Evolutionary conservation across 805 yeast species (phyloP).

Genomic region (Nakazawaea wickerhamii): DNA sequence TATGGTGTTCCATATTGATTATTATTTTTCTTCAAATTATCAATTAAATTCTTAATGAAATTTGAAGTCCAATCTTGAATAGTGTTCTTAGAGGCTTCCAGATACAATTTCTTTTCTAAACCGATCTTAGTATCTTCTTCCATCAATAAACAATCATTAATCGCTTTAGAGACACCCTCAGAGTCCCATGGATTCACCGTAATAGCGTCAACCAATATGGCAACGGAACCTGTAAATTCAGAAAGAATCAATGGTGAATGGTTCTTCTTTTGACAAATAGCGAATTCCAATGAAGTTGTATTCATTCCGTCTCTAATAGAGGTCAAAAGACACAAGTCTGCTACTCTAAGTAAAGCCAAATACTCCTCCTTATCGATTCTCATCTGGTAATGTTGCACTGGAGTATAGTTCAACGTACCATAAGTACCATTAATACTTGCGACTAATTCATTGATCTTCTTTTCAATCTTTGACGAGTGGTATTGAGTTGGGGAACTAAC

Average conservation of each 20-base stretch:
- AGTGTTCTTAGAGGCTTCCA: constrained; percentile 62
- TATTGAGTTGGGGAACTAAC: constrained; percentile 77
- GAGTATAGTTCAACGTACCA: constrained; percentile 78
- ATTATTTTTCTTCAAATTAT: constrained; percentile 32
- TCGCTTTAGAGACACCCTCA: constrained; percentile 83
- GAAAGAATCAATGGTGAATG: constrained; percentile 77
- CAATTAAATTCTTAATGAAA: constrained; percentile 47
- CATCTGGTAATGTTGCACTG: constrained; percentile 90
- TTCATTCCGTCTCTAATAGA: constrained; percentile 95
- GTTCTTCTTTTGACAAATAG: constrained; percentile 74
- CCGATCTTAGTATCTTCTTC: constrained; percentile 36
- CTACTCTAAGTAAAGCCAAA: constrained; percentile 78
- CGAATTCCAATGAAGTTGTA: constrained; percentile 90
- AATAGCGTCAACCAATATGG: constrained; percentile 65
- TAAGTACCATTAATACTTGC: constrained; percentile 77
- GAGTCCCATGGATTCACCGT: constrained; percentile 97
- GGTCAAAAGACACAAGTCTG: constrained; percentile 85
- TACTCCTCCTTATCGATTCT: constrained; percentile 85
- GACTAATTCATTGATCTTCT: constrained; percentile 77
- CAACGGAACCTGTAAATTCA: constrained; percentile 88
- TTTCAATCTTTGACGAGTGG: constrained; percentile 62
- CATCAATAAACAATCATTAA: constrained; percentile 63
- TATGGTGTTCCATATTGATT: constrained; percentile 70
- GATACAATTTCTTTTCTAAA: constrained; percentile 51
- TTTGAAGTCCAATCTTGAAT: constrained; percentile 76